Base-by-base conservation (phyloP, 371 early-diverging fungal species). In the Lichtheimia ramosa region DNA sequence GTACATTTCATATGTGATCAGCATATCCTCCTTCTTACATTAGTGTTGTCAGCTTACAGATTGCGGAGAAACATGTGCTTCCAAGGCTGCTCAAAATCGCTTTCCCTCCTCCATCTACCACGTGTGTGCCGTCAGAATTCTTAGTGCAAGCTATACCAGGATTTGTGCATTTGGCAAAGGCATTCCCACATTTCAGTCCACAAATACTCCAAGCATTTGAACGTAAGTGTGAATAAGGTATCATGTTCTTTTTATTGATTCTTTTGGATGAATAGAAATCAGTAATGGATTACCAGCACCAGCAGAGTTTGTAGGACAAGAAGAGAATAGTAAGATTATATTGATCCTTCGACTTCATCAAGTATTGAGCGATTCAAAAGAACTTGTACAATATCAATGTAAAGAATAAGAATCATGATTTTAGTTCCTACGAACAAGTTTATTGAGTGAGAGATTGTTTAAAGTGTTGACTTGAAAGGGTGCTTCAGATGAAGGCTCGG, bases 131-230 rank as follows among this genome's bases (percentile, higher is more conserved):
- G 6, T 78, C 75, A 3, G 75, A 78, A 52, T 64, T 55, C 34
- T 66, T 78, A 6, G 64, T 74, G 4, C 72, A 78, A 51, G 71
- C 68, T 6, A 74, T 79, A 14, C 76, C 76, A n/a, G 74, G 73
- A 0, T 72, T 74, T 60, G 73, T 70, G 14, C 71, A 75, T 54
- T 62, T 79, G 48, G 73, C 81, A 16, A 51, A 64, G 49, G 81
- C 77, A 5, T 80, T 74, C 43, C 81, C 81, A 8, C 72, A 74
- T 23, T 71, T 77, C 52, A 65, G 68, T 0, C 70, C 74, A 7
- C 59, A 65, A 5, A 80, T 80, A 16, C 51, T 74, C 34, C 48
- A 59, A 28, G 69, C 66, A 48, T 66, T 74, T 43, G 68, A 70
- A 34, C 74, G 79, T 74, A 69, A 73, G 21, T 13, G 39, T n/a